phyloP scores from a whole-genome alignment of 139 green algal genomes.

The Chlamydomonas sphaeroides region DNA sequence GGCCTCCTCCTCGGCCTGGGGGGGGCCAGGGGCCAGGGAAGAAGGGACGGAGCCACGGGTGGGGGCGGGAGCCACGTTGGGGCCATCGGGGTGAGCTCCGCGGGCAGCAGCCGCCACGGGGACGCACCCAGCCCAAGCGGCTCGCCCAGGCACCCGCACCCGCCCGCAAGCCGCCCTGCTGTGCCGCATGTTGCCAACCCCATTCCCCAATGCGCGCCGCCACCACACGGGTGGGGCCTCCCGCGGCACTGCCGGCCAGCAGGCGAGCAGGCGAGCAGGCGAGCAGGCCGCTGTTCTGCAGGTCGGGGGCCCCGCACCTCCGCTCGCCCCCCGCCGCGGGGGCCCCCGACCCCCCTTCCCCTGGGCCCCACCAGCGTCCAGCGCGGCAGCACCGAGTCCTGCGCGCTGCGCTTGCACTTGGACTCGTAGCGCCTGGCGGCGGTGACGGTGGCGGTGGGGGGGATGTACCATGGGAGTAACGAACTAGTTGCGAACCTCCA shows the following conservation, averaged over 20 bases:
- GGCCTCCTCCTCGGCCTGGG: conserved; percentile 17
- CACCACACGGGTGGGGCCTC: too few species aligned
- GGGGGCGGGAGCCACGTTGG: neutral
- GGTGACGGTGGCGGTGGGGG: neutral
- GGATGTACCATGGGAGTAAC: neutral
- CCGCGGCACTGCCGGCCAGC: too few species aligned
- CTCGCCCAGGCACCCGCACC: neutral
- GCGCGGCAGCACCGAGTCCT: neutral
- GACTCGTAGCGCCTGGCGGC: conserved; percentile 20
- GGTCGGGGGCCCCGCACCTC: too few species aligned
- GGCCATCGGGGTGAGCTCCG: neutral
- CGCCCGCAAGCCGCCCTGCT: neutral
- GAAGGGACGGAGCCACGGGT: neutral
- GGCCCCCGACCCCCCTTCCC: too few species aligned
- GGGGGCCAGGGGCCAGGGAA: neutral
- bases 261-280: neutral
- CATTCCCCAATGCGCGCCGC: too few species aligned
- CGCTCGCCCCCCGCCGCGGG: too few species aligned
- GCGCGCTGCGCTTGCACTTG: conserved; percentile 25
- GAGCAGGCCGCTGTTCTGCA: neutral
- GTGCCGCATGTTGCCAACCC: too few species aligned
- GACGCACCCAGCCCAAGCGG: neutral
- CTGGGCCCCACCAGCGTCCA: conserved; percentile 11
- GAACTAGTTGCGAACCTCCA: too few species aligned
- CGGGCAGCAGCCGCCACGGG: neutral